Base-by-base conservation (phyloP, 805 yeast genomes). In the Yamadazyma nakazawae region DNA sequence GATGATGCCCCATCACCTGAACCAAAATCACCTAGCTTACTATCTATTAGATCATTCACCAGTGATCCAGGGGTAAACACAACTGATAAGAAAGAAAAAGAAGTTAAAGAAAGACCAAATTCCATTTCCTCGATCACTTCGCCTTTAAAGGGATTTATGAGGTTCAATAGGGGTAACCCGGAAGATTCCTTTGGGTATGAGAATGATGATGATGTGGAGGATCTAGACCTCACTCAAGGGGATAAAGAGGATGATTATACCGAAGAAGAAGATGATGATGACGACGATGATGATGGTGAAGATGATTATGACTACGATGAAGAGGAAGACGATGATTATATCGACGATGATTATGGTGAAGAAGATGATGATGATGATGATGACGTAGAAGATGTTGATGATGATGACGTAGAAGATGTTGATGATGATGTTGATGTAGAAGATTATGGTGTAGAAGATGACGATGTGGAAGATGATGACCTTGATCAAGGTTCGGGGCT, bases 81-180 rank as follows among this genome's bases (percentile, higher is more conserved):
- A 5, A 9, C 32, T 13, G 42, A 47, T 13, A 48, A 46, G 45
- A 38, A 46, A 25, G 50, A 46, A 50, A 24, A 14, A 43, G 58
- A 55, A 40, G 49, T 53, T 31, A 54, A 42, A 44, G 68, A 59
- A 47, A 61, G 74, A 39, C 74, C 74, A 2, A 53, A 51, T 1
- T 66, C 74, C 1, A 60, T 58, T 45, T 53, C 68, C 2, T 61
- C 74, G 4, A 68, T 69, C 49, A 56, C 73, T 0, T 68, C 74
- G 7, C 76, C 76, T 12, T 58, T 72, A 42, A 71, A 71, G 46
- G 66, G 61, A 42, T 71, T 72, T 51, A 70, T 66, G 76, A 56
- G 56, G 51, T 61, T 68, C 28, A 69, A 68, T 3, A 63, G 63
- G 12, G 62, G 56, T 37, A 61, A 56, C 63, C 31, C 49, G 18